A percentile compares a stretch with the other conserved stretches of the same genome.
Conservation (phyloP, 306 rosid genomes). For the Medicago truncatula region DNA sequence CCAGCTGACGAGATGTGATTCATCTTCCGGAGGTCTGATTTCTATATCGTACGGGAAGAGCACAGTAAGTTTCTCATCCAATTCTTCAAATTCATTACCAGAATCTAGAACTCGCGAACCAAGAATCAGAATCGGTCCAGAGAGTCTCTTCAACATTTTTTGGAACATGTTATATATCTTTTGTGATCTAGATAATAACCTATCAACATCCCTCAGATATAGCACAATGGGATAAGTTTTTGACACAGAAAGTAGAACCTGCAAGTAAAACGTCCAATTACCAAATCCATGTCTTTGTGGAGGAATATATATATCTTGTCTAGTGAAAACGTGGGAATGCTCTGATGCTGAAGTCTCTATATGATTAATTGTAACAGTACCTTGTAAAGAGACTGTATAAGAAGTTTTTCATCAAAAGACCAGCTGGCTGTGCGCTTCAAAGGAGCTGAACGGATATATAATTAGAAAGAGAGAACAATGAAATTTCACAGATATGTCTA, state of each 20-base stretch:
- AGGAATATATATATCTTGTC: conserved; percentile 15
- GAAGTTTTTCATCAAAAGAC: conserved; percentile 91
- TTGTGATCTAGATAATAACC: conserved; percentile 66
- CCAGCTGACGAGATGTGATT: conserved; percentile 89
- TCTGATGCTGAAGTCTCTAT: neutral
- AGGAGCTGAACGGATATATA: conserved; percentile 51
- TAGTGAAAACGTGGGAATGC: conserved; percentile 1
- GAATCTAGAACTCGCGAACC: conserved; percentile 74
- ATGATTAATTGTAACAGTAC: conserved; percentile 46
- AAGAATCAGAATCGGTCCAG: conserved; percentile 84
- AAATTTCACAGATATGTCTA: neutral
- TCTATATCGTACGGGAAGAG: conserved; percentile 88
- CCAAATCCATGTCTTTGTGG: conserved; percentile 17
- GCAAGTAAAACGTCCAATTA: conserved; percentile 43
- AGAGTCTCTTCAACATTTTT: conserved; percentile 79
- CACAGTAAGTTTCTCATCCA: conserved; percentile 65
- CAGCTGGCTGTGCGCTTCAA: conserved; percentile 81
- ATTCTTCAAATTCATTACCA: conserved; percentile 60
- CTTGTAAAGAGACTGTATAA: conserved; percentile 83
- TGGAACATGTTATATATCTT: conserved; percentile 74
- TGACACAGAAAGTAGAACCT: conserved; percentile 77
- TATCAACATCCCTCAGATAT: conserved; percentile 83
- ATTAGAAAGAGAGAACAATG: neutral
- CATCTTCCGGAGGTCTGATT: conserved; percentile 83
- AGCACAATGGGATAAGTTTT: conserved; percentile 79